phyloP scores from a whole-genome alignment of 164 flowering plant genomes.

The Berberis vulgaris region DNA sequence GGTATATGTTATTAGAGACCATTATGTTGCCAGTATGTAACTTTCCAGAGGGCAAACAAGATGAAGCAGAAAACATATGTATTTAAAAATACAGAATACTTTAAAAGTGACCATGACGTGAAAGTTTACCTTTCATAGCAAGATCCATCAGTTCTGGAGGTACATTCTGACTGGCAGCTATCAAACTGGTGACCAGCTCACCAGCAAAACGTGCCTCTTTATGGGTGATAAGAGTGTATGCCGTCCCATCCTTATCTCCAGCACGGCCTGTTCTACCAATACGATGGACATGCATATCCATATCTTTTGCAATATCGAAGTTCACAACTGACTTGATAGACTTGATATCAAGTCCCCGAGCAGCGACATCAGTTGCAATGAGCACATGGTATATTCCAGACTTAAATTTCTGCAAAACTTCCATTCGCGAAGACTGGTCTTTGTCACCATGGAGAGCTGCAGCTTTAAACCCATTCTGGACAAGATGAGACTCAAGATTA shows the following conservation, averaged over 20 bases:
- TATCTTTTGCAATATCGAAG: constrained; percentile 87
- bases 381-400: constrained; percentile 79
- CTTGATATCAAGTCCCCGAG: constrained; percentile 95
- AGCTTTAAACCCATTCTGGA: constrained; percentile 56
- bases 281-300: constrained; percentile 99
- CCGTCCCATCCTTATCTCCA: constrained; percentile 94
- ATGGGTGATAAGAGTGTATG: constrained; percentile 82
- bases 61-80: too few relatives aligned
- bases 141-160: constrained; percentile 86
- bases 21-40: too few relatives aligned
- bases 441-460: constrained; percentile 98
- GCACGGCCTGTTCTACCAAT: constrained; percentile 99
- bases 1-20: too few relatives aligned
- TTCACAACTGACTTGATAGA: constrained; percentile 90
- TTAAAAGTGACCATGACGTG: too few relatives aligned
- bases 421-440: constrained; percentile 93
- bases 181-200: constrained; percentile 82
- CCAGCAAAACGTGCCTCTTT: constrained; percentile 97
- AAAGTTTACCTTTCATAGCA: constrained; percentile 85
- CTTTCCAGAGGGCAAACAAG: too few relatives aligned
- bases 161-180: constrained; percentile 98
- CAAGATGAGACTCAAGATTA: constrained; percentile 66
- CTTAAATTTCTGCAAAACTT: constrained; percentile 75
- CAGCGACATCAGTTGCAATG: constrained; percentile 95
- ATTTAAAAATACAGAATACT: too few relatives aligned